Evolutionary conservation across 192 early-diverging fungal species (phyloP), one percentile per base, ranked within the genome.

Genomic region (Entomortierella lignicola): DNA sequence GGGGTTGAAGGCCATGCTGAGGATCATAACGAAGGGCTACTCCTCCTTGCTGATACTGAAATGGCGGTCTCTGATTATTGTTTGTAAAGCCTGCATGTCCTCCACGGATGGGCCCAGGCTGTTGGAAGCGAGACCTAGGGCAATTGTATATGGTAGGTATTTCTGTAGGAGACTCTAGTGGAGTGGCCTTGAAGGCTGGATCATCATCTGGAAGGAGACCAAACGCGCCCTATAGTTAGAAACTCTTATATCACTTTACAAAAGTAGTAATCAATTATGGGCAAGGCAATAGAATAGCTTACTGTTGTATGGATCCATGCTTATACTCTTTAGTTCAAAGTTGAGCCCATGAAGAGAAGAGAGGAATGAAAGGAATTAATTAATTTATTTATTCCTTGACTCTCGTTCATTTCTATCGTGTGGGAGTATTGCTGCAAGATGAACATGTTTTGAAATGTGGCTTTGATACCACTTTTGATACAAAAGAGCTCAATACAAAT

Each of bases 141-240:
- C 72, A 71, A 21, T 83, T 83, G 21, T 63, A 41, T 13, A 79
- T 26, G 10, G 86, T 83, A 27, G 86, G 86, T 17, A 79, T 80
- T 5, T 73, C 79, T n/a, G 84, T 82, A 8, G 60, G 67, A 11
- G 86, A 83, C 57, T 75, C 25, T 12, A 88, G 53, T 18, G 63
- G 82, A 23, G 87, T 82, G 20, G 61, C 55, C 15, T 72, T 72
- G 56, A 80, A 88, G 7, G 71, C 86, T 13, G 82, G 84, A 51
- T 84, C 84, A 23, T 58, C 57, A 25, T 86, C 87, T 83, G 26
- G 18, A n/a, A 39, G n/a, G n/a, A n/a, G n/a, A n/a, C n/a, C n/a
- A n/a, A n/a, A n/a, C n/a, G n/a, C n/a, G n/a, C n/a, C n/a, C n/a
- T n/a, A n/a, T n/a, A n/a, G n/a, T n/a, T n/a, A n/a, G n/a, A n/a